phyloP scores from a whole-genome alignment of 495 filamentous ascomycete species.

The Neurospora sp. region DNA sequence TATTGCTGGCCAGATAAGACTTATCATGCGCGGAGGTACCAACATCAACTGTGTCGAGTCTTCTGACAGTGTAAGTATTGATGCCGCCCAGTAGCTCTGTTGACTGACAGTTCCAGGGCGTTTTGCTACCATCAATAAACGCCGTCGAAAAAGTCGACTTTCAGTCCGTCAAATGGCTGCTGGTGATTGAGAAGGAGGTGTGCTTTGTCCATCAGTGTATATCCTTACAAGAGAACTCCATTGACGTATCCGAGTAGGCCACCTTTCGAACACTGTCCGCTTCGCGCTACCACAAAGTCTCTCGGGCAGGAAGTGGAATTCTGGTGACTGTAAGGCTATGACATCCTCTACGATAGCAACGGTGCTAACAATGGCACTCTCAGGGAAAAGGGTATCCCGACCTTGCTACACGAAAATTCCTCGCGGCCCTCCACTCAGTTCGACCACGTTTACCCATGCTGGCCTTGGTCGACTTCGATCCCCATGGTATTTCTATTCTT shows the following conservation, averaged over 20 bases:
- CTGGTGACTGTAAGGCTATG: slow-evolving; percentile 21
- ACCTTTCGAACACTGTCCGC: slow-evolving; percentile 52
- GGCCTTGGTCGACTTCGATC: slow-evolving; percentile 74
- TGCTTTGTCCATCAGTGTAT: background rate
- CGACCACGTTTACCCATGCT: slow-evolving; percentile 42
- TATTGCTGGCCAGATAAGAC: slow-evolving; percentile 19
- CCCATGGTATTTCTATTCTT: slow-evolving; percentile 77
- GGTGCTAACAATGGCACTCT: background rate
- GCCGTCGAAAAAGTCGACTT: slow-evolving; percentile 47
- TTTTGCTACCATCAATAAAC: slow-evolving; percentile 52
- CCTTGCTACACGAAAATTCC: slow-evolving; percentile 64
- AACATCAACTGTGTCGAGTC: slow-evolving; percentile 20
- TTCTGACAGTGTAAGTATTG: slow-evolving; percentile 14
- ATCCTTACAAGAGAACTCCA: slow-evolving; percentile 5
- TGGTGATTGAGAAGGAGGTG: slow-evolving; percentile 92
- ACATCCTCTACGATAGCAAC: background rate
- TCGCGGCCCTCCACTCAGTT: slow-evolving; percentile 32
- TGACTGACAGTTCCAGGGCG: slow-evolving; percentile 39
- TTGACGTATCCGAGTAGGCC: slow-evolving; percentile 39
- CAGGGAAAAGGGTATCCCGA: slow-evolving; percentile 93
- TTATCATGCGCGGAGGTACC: slow-evolving; percentile 16
- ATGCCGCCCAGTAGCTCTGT: background rate
- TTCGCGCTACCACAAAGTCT: slow-evolving; percentile 12
- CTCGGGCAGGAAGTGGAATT: slow-evolving; percentile 13
- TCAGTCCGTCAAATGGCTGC: slow-evolving; percentile 51